These are phyloP conservation scores for Diplocarpon mali DNA, from an alignment of 2,329 filamentous ascomycete genomes.

Conservation along the genomic window DNA sequence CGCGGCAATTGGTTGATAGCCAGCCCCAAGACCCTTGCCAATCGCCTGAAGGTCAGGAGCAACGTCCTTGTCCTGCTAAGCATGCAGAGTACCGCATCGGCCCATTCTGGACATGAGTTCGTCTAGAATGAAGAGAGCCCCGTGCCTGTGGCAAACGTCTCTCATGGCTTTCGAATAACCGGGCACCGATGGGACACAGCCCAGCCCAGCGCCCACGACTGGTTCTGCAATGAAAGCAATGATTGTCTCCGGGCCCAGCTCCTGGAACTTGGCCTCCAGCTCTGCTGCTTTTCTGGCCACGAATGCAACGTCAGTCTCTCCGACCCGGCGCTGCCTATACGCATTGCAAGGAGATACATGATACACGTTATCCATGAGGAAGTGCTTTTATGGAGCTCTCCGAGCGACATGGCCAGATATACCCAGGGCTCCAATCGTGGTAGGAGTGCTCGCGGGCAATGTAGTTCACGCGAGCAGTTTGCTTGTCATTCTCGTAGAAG, in stretches of 20 bases:
- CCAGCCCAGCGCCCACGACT: slow-evolving; percentile 57
- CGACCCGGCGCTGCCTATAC: slow-evolving; percentile 42
- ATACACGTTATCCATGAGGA: slow-evolving; percentile 42
- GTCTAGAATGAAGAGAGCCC: slow-evolving; percentile 66
- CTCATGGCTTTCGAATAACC: slow-evolving; percentile 63
- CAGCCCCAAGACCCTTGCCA: slow-evolving; percentile 55
- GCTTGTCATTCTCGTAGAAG: slow-evolving; percentile 41
- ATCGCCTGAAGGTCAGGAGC: slow-evolving; percentile 55
- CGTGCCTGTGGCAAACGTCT: slow-evolving; percentile 57
- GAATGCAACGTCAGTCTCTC: slow-evolving; percentile 43
- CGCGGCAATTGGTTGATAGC: slow-evolving; percentile 50
- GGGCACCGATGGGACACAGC: slow-evolving; percentile 52
- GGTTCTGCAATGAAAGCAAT: slow-evolving; percentile 58
- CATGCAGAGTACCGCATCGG: slow-evolving; percentile 41
- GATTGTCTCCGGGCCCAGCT: slow-evolving; percentile 50
- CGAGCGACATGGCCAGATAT: slow-evolving; percentile 49
- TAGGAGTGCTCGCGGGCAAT: slow-evolving; percentile 57
- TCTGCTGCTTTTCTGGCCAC: slow-evolving; percentile 47
- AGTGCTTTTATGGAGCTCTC: slow-evolving; percentile 43
- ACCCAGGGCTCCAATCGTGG: slow-evolving; percentile 53
- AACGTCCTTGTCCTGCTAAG: slow-evolving; percentile 41
- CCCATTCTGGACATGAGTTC: slow-evolving; percentile 57
- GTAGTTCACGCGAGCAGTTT: slow-evolving; percentile 42
- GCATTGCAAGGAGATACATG: slow-evolving; percentile 52
- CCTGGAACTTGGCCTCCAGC: slow-evolving; percentile 49